phyloP scores from a whole-genome alignment of 2,329 filamentous ascomycete species.

The Calonectria pseudoreteaudii region DNA sequence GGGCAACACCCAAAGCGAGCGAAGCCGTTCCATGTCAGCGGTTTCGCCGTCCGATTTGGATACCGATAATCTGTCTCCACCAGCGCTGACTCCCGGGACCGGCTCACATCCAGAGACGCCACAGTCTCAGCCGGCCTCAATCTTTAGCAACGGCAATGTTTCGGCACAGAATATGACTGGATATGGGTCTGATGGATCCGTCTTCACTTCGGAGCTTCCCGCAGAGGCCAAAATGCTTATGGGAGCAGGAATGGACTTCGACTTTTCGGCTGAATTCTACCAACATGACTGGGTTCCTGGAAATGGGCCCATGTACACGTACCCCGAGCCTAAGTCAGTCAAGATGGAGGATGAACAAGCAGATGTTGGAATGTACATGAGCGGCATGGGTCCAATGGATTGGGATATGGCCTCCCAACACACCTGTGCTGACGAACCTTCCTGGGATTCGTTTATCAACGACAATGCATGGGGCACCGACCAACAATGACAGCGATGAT shows the following conservation, averaged over 20 bases:
- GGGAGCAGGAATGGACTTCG: constrained; percentile 45
- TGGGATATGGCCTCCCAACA: constrained; percentile 19
- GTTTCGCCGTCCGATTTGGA: constrained; percentile 31
- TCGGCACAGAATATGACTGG: constrained; percentile 33
- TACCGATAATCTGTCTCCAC: constrained; percentile 38
- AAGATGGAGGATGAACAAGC: constrained; percentile 8
- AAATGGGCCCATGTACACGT: constrained; percentile 17
- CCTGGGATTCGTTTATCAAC: constrained; percentile 48
- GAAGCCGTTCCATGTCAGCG: constrained; percentile 34
- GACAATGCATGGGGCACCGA: constrained; percentile 41
- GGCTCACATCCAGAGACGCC: constrained; percentile 39
- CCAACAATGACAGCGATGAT: constrained; percentile 23
- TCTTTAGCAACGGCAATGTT: constrained; percentile 20
- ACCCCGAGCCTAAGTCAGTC: constrained; percentile 1
- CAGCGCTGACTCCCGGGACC: constrained; percentile 43
- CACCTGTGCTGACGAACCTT: constrained; percentile 41
- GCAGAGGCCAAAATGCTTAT: constrained; percentile 57
- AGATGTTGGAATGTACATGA: constrained; percentile 1
- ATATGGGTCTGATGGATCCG: constrained; percentile 43
- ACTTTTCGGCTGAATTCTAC: constrained; percentile 28
- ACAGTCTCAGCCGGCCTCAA: constrained; percentile 34
- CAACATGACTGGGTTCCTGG: constrained; percentile 25
- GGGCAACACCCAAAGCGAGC: constrained; percentile 21
- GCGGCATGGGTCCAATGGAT: constrained; percentile 2
- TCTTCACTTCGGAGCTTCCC: constrained; percentile 57